Evolutionary conservation across 805 yeast species (phyloP), one percentile per base, ranked within the genome.

Genomic region (Myxozyma sirexii): DNA sequence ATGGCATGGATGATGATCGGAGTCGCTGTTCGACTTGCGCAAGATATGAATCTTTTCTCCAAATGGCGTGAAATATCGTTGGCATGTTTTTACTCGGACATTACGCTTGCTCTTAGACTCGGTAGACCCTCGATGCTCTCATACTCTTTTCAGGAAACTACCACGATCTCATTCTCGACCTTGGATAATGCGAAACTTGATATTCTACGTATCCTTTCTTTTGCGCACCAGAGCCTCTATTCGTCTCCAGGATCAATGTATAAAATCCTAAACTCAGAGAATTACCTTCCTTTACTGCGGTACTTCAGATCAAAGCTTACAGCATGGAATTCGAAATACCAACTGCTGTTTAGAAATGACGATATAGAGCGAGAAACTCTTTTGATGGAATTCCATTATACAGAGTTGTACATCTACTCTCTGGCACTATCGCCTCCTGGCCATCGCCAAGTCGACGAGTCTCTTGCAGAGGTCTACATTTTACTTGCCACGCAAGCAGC

Each of bases 1-100:
- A 88, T 90, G 91, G 87, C 96, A 0, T 92, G 96, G 93, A 88
- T 91, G 94, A 80, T 90, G 61, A 85, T 90, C 49, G 97, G 97
- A 1, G 84, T 89, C 1, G 92, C 96, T 0, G 87, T 90, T 1
- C 78, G 97, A 57, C 75, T 92, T 43, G 94, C 96, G 2, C 96
- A 90, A 70, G 94, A 88, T 71, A 84, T 87, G 83, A 90, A 90
- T 2, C 82, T 90, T 67, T 82, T 90, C 76, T 89, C 88, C 45
- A 81, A 83, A 19, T 84, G 88, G 60, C 79, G 91, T 8, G 81
- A 86, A 66, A 83, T 91, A 4, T 88, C 87, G 69, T 75, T 91
- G 56, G 96, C 96, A 0, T 84, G 96, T 0, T 96, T 91, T 72
- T 78, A 87, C 43, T 83, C 96, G 1, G 98, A 92, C 71, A 85